Conservation (phyloP, 495 filamentous ascomycete genomes). For the Hypoxylon intermedium region DNA sequence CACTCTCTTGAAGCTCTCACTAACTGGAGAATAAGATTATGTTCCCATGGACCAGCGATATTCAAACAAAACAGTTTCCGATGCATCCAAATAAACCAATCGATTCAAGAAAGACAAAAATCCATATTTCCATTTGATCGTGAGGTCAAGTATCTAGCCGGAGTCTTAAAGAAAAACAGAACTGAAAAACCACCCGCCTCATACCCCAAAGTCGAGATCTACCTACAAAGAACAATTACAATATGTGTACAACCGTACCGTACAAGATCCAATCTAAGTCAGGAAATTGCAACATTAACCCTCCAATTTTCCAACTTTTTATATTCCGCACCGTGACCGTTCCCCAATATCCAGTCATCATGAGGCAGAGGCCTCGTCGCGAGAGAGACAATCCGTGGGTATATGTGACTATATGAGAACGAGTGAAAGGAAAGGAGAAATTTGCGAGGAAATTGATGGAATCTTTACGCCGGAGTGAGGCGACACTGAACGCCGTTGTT, state of each 20-base stretch:
- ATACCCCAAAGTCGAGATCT: slow-evolving; percentile 11
- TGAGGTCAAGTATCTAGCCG: slow-evolving; percentile 36
- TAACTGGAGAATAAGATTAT: too few relatives aligned
- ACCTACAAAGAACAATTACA: slow-evolving; percentile 7
- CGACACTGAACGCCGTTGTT: slow-evolving; percentile 37
- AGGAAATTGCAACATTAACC: slow-evolving; percentile 3
- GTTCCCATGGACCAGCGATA: too few relatives aligned
- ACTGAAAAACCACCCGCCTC: slow-evolving; percentile 15
- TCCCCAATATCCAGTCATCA: slow-evolving; percentile 15
- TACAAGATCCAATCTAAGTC: slow-evolving; percentile 3
- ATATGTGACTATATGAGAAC: slow-evolving; percentile 22
- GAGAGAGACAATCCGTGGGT: slow-evolving; percentile 24
- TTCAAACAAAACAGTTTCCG: too few relatives aligned
- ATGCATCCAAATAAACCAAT: background rate
- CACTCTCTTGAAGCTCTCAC: too few relatives aligned
- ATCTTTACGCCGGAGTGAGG: slow-evolving; percentile 16
- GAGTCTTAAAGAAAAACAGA: slow-evolving; percentile 12
- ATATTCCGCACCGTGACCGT: slow-evolving; percentile 18
- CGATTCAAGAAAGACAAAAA: slow-evolving; percentile 17
- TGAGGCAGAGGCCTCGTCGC: slow-evolving; percentile 8
- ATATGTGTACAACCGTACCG: background rate
- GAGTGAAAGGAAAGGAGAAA: slow-evolving; percentile 1
- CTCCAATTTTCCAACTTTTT: slow-evolving; percentile 20
- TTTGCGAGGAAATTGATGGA: background rate
- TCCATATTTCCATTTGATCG: slow-evolving; percentile 28